Evolutionary conservation across 805 yeast species (phyloP).

Genomic region (Saturnispora quitensis): DNA sequence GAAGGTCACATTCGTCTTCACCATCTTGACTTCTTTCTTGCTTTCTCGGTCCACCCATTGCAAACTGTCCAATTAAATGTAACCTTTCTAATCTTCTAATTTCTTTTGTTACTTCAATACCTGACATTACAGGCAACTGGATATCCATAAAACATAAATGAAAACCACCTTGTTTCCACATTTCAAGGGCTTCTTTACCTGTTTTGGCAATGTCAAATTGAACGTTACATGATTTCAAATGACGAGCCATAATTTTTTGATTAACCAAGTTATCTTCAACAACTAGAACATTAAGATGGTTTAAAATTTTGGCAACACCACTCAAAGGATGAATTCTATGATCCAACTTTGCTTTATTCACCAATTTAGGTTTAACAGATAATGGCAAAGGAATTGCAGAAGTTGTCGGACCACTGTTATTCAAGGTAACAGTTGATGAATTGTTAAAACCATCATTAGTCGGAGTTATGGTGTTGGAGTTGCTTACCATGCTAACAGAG

Average conservation of each 20-base stretch:
- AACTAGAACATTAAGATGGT: conserved; percentile 81
- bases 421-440: neutral
- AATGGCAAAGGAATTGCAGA: neutral
- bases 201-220: conserved; percentile 81
- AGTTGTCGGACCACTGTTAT: neutral
- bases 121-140: conserved; percentile 92
- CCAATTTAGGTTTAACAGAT: neutral
- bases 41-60: conserved; percentile 16
- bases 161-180: conserved; percentile 91
- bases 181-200: conserved; percentile 91
- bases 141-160: conserved; percentile 95
- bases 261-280: conserved; percentile 96
- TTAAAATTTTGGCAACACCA: conserved; percentile 52
- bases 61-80: conserved; percentile 64
- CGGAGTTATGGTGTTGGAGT: conserved; percentile 1
- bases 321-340: conserved; percentile 7
- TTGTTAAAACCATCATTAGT: neutral
- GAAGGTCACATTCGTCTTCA: neutral
- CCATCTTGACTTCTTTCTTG: conserved; percentile 12
- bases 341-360: conserved; percentile 5
- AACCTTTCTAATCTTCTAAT: conserved; percentile 76
- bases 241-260: conserved; percentile 84
- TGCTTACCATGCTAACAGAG: neutral
- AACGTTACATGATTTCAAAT: conserved; percentile 75
- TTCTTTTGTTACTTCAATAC: conserved; percentile 89